Evolutionary conservation across 179 eudicot species (phyloP).

Genomic region (Corrigiola litoralis): DNA sequence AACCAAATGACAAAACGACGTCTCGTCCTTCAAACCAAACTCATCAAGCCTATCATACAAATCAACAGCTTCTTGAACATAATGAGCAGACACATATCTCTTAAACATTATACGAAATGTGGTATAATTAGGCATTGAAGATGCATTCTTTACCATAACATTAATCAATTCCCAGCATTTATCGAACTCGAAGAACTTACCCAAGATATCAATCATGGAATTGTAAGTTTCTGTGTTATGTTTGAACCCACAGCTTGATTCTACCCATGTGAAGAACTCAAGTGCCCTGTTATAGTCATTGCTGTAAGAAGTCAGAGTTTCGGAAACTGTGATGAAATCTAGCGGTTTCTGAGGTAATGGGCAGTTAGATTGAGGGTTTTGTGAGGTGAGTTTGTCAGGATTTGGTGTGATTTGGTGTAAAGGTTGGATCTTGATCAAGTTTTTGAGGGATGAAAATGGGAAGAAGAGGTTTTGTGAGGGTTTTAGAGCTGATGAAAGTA

Average conservation of each 20-base stretch:
- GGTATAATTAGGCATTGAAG: slow-evolving; percentile 51
- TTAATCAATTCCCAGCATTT: slow-evolving; percentile 60
- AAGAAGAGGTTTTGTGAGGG: neutral
- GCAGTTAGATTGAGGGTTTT: neutral
- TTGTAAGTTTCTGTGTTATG: slow-evolving; percentile 75
- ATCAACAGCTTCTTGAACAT: slow-evolving; percentile 66
- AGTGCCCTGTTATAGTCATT: slow-evolving; percentile 69
- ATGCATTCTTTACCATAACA: slow-evolving; percentile 34
- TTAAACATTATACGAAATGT: slow-evolving; percentile 79
- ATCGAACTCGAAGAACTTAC: slow-evolving; percentile 92
- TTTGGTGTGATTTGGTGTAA: slow-evolving; percentile 17
- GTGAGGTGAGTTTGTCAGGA: slow-evolving; percentile 3
- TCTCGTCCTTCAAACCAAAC: slow-evolving; percentile 65
- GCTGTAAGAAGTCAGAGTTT: slow-evolving; percentile 61
- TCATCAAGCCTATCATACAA: slow-evolving; percentile 45
- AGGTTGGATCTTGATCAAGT: slow-evolving; percentile 18
- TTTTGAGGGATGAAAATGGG: neutral
- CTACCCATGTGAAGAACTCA: slow-evolving; percentile 84
- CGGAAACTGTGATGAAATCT: slow-evolving; percentile 41
- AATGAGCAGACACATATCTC: slow-evolving; percentile 69
- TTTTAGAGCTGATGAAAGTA: slow-evolving; percentile 8
- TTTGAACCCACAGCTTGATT: slow-evolving; percentile 36
- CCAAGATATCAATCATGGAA: slow-evolving; percentile 71
- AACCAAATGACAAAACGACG: slow-evolving; percentile 61
- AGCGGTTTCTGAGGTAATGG: slow-evolving; percentile 24